Evolutionary conservation across 2,329 filamentous ascomycete species (phyloP), one percentile per base, ranked within the genome.

Genomic region (Microdochium paspali): DNA sequence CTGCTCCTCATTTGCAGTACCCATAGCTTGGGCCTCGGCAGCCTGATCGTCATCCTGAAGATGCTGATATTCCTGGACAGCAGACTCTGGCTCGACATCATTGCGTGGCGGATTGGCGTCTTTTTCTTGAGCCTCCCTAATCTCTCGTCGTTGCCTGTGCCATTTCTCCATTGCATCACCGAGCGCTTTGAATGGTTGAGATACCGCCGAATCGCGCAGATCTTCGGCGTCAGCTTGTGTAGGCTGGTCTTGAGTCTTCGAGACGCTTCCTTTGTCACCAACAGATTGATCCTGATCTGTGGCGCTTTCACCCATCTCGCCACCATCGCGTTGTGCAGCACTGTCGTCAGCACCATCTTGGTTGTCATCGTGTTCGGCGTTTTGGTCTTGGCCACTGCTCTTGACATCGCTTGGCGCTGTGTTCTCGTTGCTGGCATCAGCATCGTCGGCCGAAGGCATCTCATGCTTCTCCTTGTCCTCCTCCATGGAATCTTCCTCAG

Each of bases 21-120:
- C 94, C 59, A 98, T 77, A 13, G 93, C 93, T 67, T 98, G 93
- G 1, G 89, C 83, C 48, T 96, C 90, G n/a, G 85, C 80, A 47
- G 84, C 76, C 24, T 83, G 79, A 25, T 93, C 79, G 50, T 96
- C 88, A 54, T 96, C 82, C 51, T 85, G 84, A 3, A 97, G 72
- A 66, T 99, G 93, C 68, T 97, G 90, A 60, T 96, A 96, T 60
- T 96, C 90, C n/a, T 79, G 80, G n/a, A 82, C 73, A 50, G 87
- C 80, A 56, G 62, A 69, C 54, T 68, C 66, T 40, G 70, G 63
- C 39, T 74, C 65, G 31, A 67, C 68, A 54, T 79, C 66, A 26
- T 77, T 72, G 20, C 74, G 66, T 12, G 75, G 69, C 44, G 80
- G 74, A 20, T 65, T 65, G 35, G 73, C 66, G 46, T 82, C 68